Percentiles rank a stretch among this genome's conserved stretches.
phyloP scores from a whole-genome alignment of 306 rosid genomes.

The Cicer chorassanicum region DNA sequence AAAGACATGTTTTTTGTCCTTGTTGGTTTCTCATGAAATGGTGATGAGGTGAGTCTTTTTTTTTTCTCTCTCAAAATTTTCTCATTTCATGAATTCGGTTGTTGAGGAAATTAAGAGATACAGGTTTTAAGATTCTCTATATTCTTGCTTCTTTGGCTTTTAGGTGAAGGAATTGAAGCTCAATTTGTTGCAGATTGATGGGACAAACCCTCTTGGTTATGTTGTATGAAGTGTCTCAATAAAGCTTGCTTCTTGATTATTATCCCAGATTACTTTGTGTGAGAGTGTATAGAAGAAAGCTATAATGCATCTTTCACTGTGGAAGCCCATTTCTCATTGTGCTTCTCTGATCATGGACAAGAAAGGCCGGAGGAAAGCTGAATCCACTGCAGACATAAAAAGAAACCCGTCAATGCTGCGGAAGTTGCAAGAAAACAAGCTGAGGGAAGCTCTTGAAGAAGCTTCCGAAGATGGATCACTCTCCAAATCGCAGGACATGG shows the following conservation, averaged over 20 bases:
- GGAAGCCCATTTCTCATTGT: slow-evolving; percentile 98
- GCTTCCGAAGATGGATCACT: slow-evolving; percentile 95
- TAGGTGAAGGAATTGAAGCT: slow-evolving; percentile 35
- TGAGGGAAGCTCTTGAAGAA: slow-evolving; percentile 95
- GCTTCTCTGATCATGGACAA: slow-evolving; percentile 88
- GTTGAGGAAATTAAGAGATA: slow-evolving; percentile 33
- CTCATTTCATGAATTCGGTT: slow-evolving; percentile 40
- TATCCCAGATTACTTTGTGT: slow-evolving; percentile 34
- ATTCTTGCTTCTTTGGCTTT: slow-evolving; percentile 20
- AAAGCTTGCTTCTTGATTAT: slow-evolving; percentile 13
- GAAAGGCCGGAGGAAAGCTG: slow-evolving; percentile 70
- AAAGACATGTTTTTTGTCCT: background rate
- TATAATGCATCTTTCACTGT: slow-evolving; percentile 90
- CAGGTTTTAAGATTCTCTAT: slow-evolving; percentile 31
- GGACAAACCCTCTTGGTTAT: slow-evolving; percentile 32
- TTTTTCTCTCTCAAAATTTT: background rate
- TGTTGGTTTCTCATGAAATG: slow-evolving; percentile 37
- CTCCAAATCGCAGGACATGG: slow-evolving; percentile 73
- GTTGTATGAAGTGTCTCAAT: slow-evolving; percentile 11
- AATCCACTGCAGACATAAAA: slow-evolving; percentile 55
- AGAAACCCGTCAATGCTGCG: slow-evolving; percentile 73
- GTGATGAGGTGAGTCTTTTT: slow-evolving; percentile 23
- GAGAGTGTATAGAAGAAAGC: slow-evolving; percentile 33
- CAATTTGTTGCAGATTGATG: slow-evolving; percentile 44
- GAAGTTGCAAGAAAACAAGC: slow-evolving; percentile 86